Percentiles rank a stretch among this genome's conserved stretches.
phyloP scores from a whole-genome alignment of 78 protist species.

The Dictyostelium discoideum region dicty_2.7 NC_007091.3:3239001-3239500 shows the following conservation, averaged over 20 bases:
- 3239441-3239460: slow-evolving; percentile 67
- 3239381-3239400: slow-evolving; percentile 55
- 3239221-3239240: neutral
- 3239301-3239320: slow-evolving; percentile 63
- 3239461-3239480: slow-evolving; percentile 69
- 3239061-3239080: slow-evolving; percentile 67
- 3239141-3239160: slow-evolving; percentile 75
- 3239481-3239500: slow-evolving; percentile 78
- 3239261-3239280: slow-evolving; percentile 66
- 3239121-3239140: slow-evolving; percentile 71
- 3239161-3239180: slow-evolving; percentile 74
- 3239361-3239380: slow-evolving; percentile 77
- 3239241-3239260: slow-evolving; percentile 51
- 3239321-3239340: slow-evolving; percentile 47
- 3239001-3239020: slow-evolving; percentile 80
- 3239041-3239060: slow-evolving; percentile 34
- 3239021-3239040: slow-evolving; percentile 58
- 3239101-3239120: slow-evolving; percentile 65
- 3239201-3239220: slow-evolving; percentile 12
- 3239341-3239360: slow-evolving; percentile 84
- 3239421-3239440: neutral
- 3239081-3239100: slow-evolving; percentile 54
- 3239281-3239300: slow-evolving; percentile 58
- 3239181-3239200: slow-evolving; percentile 43
- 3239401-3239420: slow-evolving; percentile 34